Evolutionary conservation across 306 rosid species (phyloP).

Genomic region (Trifolium fragiferum): DNA sequence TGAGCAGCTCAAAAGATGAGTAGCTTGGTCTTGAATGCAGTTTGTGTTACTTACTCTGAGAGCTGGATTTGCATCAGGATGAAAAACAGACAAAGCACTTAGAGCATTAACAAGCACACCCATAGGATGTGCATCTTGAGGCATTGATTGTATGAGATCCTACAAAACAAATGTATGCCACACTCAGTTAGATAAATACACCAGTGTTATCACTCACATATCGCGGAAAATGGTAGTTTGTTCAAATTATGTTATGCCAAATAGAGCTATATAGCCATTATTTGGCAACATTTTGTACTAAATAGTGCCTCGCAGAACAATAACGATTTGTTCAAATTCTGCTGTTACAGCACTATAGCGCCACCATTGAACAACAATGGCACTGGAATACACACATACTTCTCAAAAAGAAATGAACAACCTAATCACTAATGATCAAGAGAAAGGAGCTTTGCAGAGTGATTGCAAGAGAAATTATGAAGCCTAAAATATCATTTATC

Average conservation of each 20-base stretch:
- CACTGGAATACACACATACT: neutral
- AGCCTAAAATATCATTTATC: conserved; percentile 2
- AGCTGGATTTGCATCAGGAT: conserved; percentile 95
- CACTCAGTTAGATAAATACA: conserved; percentile 29
- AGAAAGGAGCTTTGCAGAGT: neutral
- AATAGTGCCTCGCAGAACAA: neutral
- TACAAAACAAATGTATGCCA: conserved; percentile 44
- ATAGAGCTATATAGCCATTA: neutral
- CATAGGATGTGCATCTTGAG: conserved; percentile 99
- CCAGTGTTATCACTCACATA: neutral
- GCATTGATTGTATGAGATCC: conserved; percentile 90
- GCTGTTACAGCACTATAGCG: neutral
- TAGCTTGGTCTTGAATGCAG: conserved; percentile 23
- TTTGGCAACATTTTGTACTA: too few relatives aligned
- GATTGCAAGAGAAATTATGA: neutral
- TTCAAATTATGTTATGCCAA: neutral
- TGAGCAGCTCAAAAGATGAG: conserved; percentile 7
- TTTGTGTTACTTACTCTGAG: conserved; percentile 61
- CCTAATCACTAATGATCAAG: neutral
- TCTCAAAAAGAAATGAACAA: neutral
- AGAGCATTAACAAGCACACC: conserved; percentile 87
- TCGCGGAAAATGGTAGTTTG: neutral
- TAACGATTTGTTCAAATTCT: neutral
- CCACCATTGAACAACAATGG: neutral
- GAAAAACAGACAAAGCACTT: conserved; percentile 86